Evolutionary conservation across 2,329 filamentous ascomycete species (phyloP), one percentile per base, ranked within the genome.

Genomic region (Aspergillus brasiliensis): DNA sequence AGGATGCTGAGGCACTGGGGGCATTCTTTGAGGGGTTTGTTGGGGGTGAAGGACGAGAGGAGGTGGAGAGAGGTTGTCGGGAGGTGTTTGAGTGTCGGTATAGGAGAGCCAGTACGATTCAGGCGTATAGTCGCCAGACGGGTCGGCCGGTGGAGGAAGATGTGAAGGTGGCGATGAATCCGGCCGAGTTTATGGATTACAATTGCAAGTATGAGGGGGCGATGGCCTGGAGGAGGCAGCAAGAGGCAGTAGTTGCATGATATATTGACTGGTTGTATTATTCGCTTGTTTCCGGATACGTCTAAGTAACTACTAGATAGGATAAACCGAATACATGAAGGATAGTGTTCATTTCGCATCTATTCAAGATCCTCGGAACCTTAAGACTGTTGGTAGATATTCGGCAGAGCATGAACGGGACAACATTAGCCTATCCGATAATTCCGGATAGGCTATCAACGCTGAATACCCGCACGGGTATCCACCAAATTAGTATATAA

Each of bases 1-100:
- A 81, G 62, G 78, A 80, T 55, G 78, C 75, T 0, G 76, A 67
- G 28, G 69, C 64, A 5, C 60, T 71, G 7, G 60, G 67, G 5
- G 61, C 61, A 1, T 60, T 62, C 3, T 62, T 60, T 3, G 34
- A 42, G 23, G 51, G 23, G 5, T 15, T 34, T 1, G 19, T 13
- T 2, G 44, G 8, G 1, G 51, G 15, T 2, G 19, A 21, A 5
- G 11, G 19, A 2, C n/a, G 7, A 2, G 51, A 53, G 3, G 31
- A 27, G 13, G 19, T 38, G 11, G 11, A 17, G 13, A 56, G 40
- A 17, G 8, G 42, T 2, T 13, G 13, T 19, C 51, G 8, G 7
- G 21, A 53, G 17, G 25, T 61, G 5, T 61, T 61, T 11, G 46
- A 51, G 13, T 51, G 56, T 34, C 59, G 59, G 7, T 44, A 56